These are phyloP conservation scores for Puccinia coronata DNA, from an alignment of 1,284 basidiomycete genomes.

Conservation along the genomic window DNA sequence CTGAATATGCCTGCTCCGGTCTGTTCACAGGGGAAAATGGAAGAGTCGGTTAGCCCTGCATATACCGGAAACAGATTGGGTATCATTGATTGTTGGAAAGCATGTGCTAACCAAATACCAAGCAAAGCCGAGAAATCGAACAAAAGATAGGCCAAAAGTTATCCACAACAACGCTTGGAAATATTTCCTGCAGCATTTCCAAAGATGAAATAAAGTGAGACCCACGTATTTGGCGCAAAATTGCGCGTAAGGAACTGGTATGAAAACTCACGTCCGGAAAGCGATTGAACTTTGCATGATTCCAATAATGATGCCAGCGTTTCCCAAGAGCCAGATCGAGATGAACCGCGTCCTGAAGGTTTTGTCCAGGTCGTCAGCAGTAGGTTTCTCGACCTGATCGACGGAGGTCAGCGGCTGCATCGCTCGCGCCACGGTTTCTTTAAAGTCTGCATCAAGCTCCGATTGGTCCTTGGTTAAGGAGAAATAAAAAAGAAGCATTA, in stretches of 20 bases:
- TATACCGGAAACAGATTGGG: no score
- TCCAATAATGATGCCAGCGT: conserved; percentile 62
- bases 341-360: conserved; percentile 75
- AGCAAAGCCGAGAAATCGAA: conserved; percentile 41
- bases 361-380: conserved; percentile 72
- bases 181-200: conserved; percentile 13
- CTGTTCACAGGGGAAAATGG: not conserved
- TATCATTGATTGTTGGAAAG: no score
- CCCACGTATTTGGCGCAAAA: not conserved
- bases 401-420: conserved; percentile 75
- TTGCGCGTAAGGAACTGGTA: not conserved
- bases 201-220: not conserved
- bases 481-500: not conserved
- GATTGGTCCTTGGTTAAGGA: conserved; percentile 63
- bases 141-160: conserved; percentile 27
- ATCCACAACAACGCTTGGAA: conserved; percentile 43
- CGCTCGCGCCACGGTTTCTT: conserved; percentile 87
- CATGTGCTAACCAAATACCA: conserved; percentile 33
- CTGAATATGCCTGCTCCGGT: conserved; percentile 36
- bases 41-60: no score
- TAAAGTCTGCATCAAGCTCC: conserved; percentile 87
- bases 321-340: conserved; percentile 71
- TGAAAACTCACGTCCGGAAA: conserved; percentile 34
- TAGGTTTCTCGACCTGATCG: conserved; percentile 65
- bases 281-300: conserved; percentile 22